Conservation (phyloP, 1,284 basidiomycete species). For the Irpex lacteus region DNA sequence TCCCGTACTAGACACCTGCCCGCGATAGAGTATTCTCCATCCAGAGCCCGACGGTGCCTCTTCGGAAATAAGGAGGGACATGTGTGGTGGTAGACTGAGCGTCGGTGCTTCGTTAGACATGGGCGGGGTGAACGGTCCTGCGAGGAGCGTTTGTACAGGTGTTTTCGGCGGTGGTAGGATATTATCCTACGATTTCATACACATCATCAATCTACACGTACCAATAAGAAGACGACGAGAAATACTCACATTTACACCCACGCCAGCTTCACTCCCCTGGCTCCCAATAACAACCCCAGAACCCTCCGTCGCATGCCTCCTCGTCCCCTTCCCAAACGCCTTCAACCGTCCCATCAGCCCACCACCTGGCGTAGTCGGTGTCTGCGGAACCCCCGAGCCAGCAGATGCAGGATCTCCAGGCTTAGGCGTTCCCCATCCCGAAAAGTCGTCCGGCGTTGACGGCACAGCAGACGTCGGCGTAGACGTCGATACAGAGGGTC, state of each 20-base stretch:
- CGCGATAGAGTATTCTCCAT: conserved; percentile 79
- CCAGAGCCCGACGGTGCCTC: conserved; percentile 64
- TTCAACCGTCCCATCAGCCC: conserved; percentile 80
- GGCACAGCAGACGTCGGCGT: conserved; percentile 21
- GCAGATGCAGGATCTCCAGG: neutral
- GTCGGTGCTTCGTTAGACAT: conserved; percentile 71
- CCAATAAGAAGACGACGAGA: neutral
- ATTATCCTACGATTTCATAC: conserved; percentile 12
- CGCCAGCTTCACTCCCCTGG: conserved; percentile 19
- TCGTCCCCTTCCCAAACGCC: conserved; percentile 63
- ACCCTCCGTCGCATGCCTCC: conserved; percentile 43
- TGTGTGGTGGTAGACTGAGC: conserved; percentile 60
- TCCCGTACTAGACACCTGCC: conserved; percentile 61
- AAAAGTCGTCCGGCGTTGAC: conserved; percentile 48
- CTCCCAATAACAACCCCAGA: conserved; percentile 24
- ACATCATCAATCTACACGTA: neutral
- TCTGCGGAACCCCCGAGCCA: neutral
- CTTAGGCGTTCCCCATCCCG: conserved; percentile 41
- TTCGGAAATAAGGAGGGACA: conserved; percentile 80
- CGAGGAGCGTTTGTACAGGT: conserved; percentile 64
- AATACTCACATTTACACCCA: conserved; percentile 29
- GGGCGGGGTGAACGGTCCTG: conserved; percentile 70
- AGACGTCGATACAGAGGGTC: conserved; percentile 40
- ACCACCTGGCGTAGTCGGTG: conserved; percentile 27
- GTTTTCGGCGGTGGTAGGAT: conserved; percentile 30